Conservation (phyloP, 1,284 basidiomycete genomes). For the Papiliotrema terrestris region DNA sequence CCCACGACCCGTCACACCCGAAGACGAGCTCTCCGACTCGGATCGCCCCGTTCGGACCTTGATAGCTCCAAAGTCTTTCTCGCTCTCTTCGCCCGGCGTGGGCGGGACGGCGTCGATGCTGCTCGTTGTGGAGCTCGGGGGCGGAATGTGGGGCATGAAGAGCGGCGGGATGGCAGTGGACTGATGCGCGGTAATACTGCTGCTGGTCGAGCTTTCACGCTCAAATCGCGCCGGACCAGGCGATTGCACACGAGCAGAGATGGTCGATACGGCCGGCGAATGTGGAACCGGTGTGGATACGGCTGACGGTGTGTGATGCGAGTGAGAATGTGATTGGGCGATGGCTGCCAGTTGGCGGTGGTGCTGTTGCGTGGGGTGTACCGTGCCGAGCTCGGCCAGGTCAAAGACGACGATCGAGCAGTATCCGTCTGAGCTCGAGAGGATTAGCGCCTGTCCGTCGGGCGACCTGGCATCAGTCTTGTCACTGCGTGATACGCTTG, state of each 20-base stretch:
- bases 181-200: constrained; percentile 18
- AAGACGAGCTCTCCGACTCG: neutral
- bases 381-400: constrained; percentile 80
- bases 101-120: constrained; percentile 29
- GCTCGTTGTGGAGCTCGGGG: constrained; percentile 21
- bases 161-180: constrained; percentile 18
- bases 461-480: constrained; percentile 65
- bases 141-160: constrained; percentile 8
- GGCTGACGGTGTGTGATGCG: constrained; percentile 39
- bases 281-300: constrained; percentile 26
- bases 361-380: constrained; percentile 81
- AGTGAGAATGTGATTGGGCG: constrained; percentile 68
- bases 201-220: constrained; percentile 39
- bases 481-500: neutral
- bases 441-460: constrained; percentile 87
- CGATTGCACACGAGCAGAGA: constrained; percentile 38
- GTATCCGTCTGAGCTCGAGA: constrained; percentile 93
- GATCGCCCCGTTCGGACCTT: neutral
- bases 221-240: constrained; percentile 36
- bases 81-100: constrained; percentile 37
- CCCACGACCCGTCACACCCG: neutral
- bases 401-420: constrained; percentile 81
- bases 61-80: neutral
- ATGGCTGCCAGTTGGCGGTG: constrained; percentile 80
- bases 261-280: constrained; percentile 51